phyloP scores from a whole-genome alignment of 306 rosid genomes.

The Trifolium dubium region DNA sequence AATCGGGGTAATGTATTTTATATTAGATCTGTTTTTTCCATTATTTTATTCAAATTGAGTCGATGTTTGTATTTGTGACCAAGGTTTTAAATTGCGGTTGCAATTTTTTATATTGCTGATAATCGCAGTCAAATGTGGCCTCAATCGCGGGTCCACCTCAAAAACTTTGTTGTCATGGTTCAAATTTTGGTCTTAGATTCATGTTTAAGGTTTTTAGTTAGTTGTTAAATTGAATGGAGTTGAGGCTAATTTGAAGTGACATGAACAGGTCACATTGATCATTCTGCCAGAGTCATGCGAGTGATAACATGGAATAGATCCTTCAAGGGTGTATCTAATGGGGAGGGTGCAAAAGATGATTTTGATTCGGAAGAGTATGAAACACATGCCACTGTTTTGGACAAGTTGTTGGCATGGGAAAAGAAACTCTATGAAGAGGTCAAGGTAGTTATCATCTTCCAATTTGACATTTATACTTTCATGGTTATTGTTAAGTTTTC shows the following conservation, averaged over 20 bases:
- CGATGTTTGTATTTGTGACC: not conserved
- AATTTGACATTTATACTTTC: not conserved
- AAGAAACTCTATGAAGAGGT: constrained; percentile 93
- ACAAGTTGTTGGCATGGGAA: constrained; percentile 89
- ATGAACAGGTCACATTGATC: constrained; percentile 81
- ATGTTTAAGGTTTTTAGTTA: not conserved
- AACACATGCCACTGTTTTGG: constrained; percentile 88
- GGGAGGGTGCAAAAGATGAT: constrained; percentile 73
- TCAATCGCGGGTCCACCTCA: not conserved
- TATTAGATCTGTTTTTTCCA: not conserved
- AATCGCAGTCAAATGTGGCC: not conserved
- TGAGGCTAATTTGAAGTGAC: constrained; percentile 30
- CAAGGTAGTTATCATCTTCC: constrained; percentile 56
- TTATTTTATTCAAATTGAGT: not conserved
- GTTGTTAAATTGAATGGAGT: constrained; percentile 5
- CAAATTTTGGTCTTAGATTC: not conserved
- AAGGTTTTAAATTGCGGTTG: no score
- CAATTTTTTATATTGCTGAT: not conserved
- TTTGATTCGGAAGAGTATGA: constrained; percentile 75
- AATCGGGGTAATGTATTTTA: constrained; percentile 59
- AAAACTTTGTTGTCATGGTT: not conserved
- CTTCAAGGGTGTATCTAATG: constrained; percentile 68
- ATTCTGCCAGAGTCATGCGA: constrained; percentile 84
- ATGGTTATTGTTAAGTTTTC: not conserved
- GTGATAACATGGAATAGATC: constrained; percentile 87